Conservation (phyloP, 768 basidiomycete genomes). For the Xerocomus potaroensis region DNA sequence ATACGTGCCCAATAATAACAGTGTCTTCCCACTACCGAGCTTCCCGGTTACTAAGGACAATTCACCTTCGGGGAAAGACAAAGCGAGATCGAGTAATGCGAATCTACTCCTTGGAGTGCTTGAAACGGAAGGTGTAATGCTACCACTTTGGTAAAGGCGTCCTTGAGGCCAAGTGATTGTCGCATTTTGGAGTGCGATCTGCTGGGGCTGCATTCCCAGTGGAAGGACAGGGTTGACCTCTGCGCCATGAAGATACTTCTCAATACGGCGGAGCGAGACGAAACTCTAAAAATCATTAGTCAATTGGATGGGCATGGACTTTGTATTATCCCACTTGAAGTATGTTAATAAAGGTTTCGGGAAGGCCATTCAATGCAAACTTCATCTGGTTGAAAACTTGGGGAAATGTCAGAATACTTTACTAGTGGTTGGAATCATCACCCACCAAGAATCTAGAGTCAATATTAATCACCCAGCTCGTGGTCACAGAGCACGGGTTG, state of each 20-base stretch:
- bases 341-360: constrained; percentile 88
- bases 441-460: constrained; percentile 40
- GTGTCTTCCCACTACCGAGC: constrained; percentile 84
- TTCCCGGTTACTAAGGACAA: constrained; percentile 86
- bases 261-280: constrained; percentile 85
- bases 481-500: constrained; percentile 8
- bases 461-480: background rate
- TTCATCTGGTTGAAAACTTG: constrained; percentile 87
- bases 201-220: constrained; percentile 50
- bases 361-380: constrained; percentile 82
- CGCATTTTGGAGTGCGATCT: constrained; percentile 74
- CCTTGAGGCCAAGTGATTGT: constrained; percentile 92
- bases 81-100: constrained; percentile 65
- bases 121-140: constrained; percentile 47
- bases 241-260: constrained; percentile 75
- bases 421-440: background rate
- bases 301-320: background rate
- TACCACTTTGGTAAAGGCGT: constrained; percentile 42
- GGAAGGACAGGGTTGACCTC: constrained; percentile 68
- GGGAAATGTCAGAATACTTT: constrained; percentile 3
- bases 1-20: constrained; percentile 61
- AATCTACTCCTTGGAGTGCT: constrained; percentile 79
- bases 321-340: constrained; percentile 52
- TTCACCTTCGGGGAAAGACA: constrained; percentile 76
- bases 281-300: constrained; percentile 44